Conservation (phyloP, 495 filamentous ascomycete genomes). For the Neurospora tetraspora region DNA sequence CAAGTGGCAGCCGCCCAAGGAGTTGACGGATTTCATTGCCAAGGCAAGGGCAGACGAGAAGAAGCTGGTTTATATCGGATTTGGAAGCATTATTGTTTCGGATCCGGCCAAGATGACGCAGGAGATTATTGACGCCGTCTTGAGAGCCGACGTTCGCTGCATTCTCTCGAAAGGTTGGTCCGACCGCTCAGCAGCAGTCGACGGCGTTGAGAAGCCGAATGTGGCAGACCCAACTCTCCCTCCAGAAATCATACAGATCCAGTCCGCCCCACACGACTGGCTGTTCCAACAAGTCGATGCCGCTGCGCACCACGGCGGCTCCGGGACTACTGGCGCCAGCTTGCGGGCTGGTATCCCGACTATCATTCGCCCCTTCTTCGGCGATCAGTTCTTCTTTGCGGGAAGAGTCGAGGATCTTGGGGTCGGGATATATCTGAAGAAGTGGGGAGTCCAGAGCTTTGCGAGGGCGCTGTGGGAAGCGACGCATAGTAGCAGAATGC, state of each 20-base stretch:
- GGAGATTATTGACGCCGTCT: slow-evolving; percentile 80
- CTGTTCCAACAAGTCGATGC: slow-evolving; percentile 91
- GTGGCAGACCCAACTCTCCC: slow-evolving; percentile 60
- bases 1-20: slow-evolving; percentile 61
- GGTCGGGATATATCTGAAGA: slow-evolving; percentile 83
- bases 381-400: slow-evolving; percentile 95
- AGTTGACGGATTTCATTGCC: slow-evolving; percentile 69
- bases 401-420: slow-evolving; percentile 82
- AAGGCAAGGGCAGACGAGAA: slow-evolving; percentile 71
- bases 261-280: slow-evolving; percentile 93
- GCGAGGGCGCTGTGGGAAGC: slow-evolving; percentile 85
- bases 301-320: slow-evolving; percentile 87
- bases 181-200: slow-evolving; percentile 48
- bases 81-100: slow-evolving; percentile 91
- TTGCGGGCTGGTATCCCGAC: slow-evolving; percentile 87
- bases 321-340: slow-evolving; percentile 91
- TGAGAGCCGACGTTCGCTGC: slow-evolving; percentile 88
- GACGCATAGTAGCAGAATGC: slow-evolving; percentile 80
- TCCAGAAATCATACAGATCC: slow-evolving; percentile 73
- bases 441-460: slow-evolving; percentile 74
- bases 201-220: slow-evolving; percentile 23
- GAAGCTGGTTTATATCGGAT: slow-evolving; percentile 94
- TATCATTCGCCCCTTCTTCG: slow-evolving; percentile 94
- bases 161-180: slow-evolving; percentile 99
- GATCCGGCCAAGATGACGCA: slow-evolving; percentile 80